These are phyloP conservation scores for Rhodamnia rubescens DNA, from an alignment of 345 rosid genomes.

Conservation along the genomic window DNA sequence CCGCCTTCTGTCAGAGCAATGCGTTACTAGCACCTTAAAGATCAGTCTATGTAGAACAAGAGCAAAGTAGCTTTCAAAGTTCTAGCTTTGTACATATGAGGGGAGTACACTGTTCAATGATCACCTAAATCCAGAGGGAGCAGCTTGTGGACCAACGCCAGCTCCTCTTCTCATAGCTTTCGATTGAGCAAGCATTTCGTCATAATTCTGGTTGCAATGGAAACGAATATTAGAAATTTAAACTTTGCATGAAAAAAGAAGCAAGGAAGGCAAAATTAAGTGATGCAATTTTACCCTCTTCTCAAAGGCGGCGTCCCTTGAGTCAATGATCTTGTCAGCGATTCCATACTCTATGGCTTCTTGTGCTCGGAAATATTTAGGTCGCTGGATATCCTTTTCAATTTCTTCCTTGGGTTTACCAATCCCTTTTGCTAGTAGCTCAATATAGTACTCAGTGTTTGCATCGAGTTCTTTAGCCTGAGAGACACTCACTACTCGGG, in stretches of 20 bases:
- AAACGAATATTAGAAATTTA: background rate
- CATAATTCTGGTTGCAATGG: constrained; percentile 46
- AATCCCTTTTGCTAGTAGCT: constrained; percentile 64
- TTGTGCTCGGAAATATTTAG: constrained; percentile 57
- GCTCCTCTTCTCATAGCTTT: constrained; percentile 52
- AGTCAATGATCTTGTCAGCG: constrained; percentile 66
- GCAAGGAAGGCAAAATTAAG: constrained; percentile 1
- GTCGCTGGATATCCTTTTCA: constrained; percentile 50
- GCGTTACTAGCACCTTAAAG: background rate
- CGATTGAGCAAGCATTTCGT: constrained; percentile 44
- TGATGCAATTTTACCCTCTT: constrained; percentile 14
- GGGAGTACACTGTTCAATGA: background rate
- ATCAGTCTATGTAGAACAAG: background rate
- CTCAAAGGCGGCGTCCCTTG: constrained; percentile 45
- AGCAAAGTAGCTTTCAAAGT: background rate
- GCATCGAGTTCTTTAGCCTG: constrained; percentile 83
- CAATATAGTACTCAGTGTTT: constrained; percentile 51
- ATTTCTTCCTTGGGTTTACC: constrained; percentile 80
- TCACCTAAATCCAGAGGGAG: constrained; percentile 55
- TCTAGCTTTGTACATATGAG: background rate
- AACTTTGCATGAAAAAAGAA: background rate
- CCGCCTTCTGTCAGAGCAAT: background rate
- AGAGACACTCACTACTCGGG: background rate
- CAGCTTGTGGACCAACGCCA: constrained; percentile 43
- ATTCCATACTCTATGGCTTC: constrained; percentile 80